Conservation (phyloP, 495 filamentous ascomycete genomes). For the Xylaria bambusicola region DNA sequence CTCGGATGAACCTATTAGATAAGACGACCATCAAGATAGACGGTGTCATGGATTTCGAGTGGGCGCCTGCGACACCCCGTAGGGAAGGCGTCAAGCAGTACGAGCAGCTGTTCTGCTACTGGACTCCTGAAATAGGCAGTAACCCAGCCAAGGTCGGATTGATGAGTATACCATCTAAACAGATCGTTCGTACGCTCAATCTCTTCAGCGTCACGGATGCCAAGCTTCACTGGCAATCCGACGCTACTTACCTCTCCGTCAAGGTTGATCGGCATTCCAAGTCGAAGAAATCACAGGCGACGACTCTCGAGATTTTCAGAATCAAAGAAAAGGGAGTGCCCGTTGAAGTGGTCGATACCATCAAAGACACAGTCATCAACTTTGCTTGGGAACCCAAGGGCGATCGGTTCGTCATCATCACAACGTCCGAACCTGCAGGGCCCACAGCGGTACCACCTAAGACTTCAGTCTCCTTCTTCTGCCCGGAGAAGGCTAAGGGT, state of each 20-base stretch:
- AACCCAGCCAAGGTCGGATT: slow-evolving; percentile 96
- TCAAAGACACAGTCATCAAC: slow-evolving; percentile 98
- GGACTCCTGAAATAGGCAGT: slow-evolving; percentile 97
- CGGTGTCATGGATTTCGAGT: slow-evolving; percentile 96
- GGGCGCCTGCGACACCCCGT: slow-evolving; percentile 79
- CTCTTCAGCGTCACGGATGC: slow-evolving; percentile 97
- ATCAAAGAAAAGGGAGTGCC: slow-evolving; percentile 95
- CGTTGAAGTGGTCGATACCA: slow-evolving; percentile 93
- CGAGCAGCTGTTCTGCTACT: slow-evolving; percentile 96
- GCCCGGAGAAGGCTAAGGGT: slow-evolving; percentile 87
- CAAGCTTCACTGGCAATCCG: slow-evolving; percentile 96
- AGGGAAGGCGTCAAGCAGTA: slow-evolving; percentile 82
- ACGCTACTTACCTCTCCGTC: slow-evolving; percentile 90
- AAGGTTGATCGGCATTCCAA: slow-evolving; percentile 99
- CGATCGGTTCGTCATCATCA: slow-evolving; percentile 95
- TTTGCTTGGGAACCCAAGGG: slow-evolving; percentile 99
- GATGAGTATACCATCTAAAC: slow-evolving; percentile 94
- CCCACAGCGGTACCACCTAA: slow-evolving; percentile 85
- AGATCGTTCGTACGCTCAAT: slow-evolving; percentile 89
- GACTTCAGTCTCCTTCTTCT: slow-evolving; percentile 93
- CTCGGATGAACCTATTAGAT: slow-evolving; percentile 86
- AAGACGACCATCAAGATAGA: slow-evolving; percentile 92
- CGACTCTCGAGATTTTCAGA: slow-evolving; percentile 97
- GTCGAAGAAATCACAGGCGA: slow-evolving; percentile 95
- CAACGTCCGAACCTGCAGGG: slow-evolving; percentile 78